A percentile compares a stretch with the other conserved stretches of the same genome.
Conservation (phyloP, 164 flowering plant genomes). For the Magnolia kwangsiensis region DNA sequence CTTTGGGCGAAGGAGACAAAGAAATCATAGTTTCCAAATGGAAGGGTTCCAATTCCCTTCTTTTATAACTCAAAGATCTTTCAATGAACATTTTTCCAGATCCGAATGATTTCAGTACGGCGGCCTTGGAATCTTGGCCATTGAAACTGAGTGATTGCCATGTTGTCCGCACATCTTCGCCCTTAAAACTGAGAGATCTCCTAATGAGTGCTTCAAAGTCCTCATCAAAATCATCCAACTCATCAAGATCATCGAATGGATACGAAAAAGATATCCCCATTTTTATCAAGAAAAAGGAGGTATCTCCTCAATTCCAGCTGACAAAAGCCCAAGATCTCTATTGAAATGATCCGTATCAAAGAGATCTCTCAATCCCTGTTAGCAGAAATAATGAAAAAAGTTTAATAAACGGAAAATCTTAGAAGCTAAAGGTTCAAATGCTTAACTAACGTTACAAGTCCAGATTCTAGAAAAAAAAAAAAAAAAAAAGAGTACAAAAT, state of each 20-base stretch:
- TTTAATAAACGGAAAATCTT: background rate
- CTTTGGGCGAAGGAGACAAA: conserved; percentile 14
- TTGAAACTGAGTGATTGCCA: conserved; percentile 54
- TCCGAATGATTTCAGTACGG: conserved; percentile 31
- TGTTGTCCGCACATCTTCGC: conserved; percentile 36
- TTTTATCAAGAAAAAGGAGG: conserved; percentile 12
- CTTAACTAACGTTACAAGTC: background rate
- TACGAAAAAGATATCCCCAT: conserved; percentile 68
- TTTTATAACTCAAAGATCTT: conserved; percentile 52
- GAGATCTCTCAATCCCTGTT: background rate
- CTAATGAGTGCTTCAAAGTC: conserved; percentile 42
- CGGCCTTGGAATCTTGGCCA: conserved; percentile 36
- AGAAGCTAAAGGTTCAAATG: background rate
- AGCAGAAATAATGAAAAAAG: background rate
- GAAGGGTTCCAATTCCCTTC: conserved; percentile 20
- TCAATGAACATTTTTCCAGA: conserved; percentile 26
- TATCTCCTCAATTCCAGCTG: background rate
- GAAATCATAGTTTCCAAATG: conserved; percentile 37
- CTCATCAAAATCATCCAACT: conserved; percentile 36
- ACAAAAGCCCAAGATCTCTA: background rate
- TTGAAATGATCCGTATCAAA: background rate
- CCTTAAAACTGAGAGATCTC: conserved; percentile 55
- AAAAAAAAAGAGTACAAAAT: background rate
- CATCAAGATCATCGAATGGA: conserved; percentile 39
- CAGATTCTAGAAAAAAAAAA: background rate